Base-by-base conservation (phyloP, 2,329 filamentous ascomycete genomes). In the Laburnicola sp. region DNA sequence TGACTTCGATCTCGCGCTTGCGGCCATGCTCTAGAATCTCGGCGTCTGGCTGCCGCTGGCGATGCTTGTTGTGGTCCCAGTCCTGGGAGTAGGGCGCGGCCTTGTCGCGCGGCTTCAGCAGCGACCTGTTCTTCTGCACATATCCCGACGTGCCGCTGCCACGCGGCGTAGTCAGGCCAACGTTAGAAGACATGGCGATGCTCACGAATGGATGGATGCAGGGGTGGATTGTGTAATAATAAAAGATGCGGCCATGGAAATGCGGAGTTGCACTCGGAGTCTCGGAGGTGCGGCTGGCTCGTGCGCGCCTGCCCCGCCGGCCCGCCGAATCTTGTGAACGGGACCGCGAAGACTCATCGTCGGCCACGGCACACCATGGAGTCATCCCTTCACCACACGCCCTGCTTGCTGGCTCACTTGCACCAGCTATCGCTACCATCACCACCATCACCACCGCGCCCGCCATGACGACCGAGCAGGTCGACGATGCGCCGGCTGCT, bases 71-170 rank as follows among this genome's bases (percentile, higher is more conserved):
- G 51, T 78, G 80, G 63, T 89, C 84, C 58, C 84, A 77, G 67
- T 89, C 85, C 56, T 84, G 85, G 32, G 86, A 83, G 74, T 96
- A 96, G 0, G 91, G 92, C 16, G 86, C 86, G 52, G 79, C 82
- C 64, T 85, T 83, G 76, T 96, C 91, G 75, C 93, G 91, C 27
- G 89, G 91, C 69, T 83, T 86, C 63, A 97, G 85, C 70, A 93
- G 86, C 16, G 94, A 94, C 31, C 91, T 85, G 78, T 97, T 99
- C 74, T 91, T 90, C 76, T 97, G 93, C 50, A 99, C 93, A 73
- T 97, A 97, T 70, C 94, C 94, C 1, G 93, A 97, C 50, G 94
- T 99, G 41, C 94, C 94, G 70, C 89, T 96, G 62, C 94, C 94
- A 67, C 94, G 87, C 2, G 94, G 94, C 3, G 94, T 99, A 50